These are phyloP conservation scores for Brassica carinata DNA, from an alignment of 345 rosid species.

Conservation along the genomic window DNA sequence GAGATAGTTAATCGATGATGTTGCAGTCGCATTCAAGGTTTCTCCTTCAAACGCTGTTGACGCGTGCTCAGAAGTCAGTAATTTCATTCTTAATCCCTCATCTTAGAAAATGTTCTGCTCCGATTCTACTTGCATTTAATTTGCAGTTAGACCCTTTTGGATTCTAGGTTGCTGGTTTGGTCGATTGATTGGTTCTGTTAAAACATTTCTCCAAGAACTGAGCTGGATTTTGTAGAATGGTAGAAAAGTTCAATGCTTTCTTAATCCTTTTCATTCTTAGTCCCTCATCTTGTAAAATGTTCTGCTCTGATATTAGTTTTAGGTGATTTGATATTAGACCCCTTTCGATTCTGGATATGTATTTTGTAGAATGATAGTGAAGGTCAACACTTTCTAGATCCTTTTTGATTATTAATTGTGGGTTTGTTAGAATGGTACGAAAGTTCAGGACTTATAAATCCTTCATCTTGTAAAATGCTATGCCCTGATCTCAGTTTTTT, in stretches of 20 bases:
- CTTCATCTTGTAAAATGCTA: background rate
- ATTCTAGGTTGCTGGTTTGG: background rate
- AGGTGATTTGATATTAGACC: background rate
- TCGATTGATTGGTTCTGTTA: background rate
- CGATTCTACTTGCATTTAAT: background rate
- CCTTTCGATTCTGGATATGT: background rate
- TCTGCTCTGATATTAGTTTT: background rate
- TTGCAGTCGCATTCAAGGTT: constrained; percentile 91
- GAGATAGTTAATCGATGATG: constrained; percentile 55
- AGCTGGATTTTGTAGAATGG: constrained; percentile 20
- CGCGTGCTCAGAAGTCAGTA: constrained; percentile 72
- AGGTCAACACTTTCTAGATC: background rate
- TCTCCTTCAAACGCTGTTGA: constrained; percentile 80
- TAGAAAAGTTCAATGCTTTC: background rate
- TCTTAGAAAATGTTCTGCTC: background rate
- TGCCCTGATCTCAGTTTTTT: background rate
- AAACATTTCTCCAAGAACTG: constrained; percentile 14
- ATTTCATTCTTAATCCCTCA: constrained; percentile 2
- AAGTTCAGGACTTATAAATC: background rate
- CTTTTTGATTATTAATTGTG: background rate
- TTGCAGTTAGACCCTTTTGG: background rate
- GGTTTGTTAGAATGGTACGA: background rate
- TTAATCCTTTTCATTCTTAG: background rate
- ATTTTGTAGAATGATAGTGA: background rate
- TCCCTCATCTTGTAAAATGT: background rate